phyloP scores from a whole-genome alignment of 208 protist species.

The Angomonas deanei region DNA sequence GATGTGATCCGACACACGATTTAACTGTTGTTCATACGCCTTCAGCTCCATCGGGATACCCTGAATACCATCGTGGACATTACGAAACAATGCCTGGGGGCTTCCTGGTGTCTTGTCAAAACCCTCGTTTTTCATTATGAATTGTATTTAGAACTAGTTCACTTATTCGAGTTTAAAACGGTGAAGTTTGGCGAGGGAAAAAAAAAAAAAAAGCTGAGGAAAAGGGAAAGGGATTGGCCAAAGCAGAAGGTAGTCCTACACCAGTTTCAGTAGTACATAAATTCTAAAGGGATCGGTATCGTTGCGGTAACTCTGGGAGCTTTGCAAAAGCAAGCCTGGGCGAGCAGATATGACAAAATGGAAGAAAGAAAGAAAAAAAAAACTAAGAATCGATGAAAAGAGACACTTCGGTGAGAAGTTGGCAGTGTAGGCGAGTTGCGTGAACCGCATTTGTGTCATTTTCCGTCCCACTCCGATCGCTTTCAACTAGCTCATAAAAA shows the following conservation, averaged over 20 bases:
- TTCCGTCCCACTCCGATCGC: too few relatives aligned
- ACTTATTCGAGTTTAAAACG: too few relatives aligned
- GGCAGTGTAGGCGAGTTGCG: too few relatives aligned
- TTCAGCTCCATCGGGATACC: slow-evolving; percentile 26
- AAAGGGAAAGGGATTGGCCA: background rate
- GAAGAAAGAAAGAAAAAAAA: slow-evolving; percentile 18
- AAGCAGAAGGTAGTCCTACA: background rate
- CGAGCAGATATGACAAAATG: slow-evolving; percentile 5
- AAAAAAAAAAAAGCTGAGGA: slow-evolving; percentile 6
- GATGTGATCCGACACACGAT: slow-evolving; percentile 34
- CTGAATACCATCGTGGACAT: slow-evolving; percentile 25
- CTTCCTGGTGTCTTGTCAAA: background rate
- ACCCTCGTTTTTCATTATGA: too few relatives aligned
- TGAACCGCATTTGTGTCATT: too few relatives aligned
- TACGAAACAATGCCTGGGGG: slow-evolving; percentile 17
- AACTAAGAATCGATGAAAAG: slow-evolving; percentile 2
- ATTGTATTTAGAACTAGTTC: too few relatives aligned
- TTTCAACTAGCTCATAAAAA: background rate
- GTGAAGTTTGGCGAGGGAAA: slow-evolving; percentile 1
- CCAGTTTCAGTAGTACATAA: too few relatives aligned
- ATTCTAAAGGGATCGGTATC: too few relatives aligned
- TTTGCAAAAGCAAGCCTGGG: background rate
- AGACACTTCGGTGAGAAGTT: slow-evolving; percentile 11
- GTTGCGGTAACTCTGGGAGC: too few relatives aligned
- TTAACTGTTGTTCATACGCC: slow-evolving; percentile 9